A percentile compares a stretch with the other conserved stretches of the same genome.
Conservation (phyloP, 169 alveolate species). For the Plasmodium yoelii region DNA sequence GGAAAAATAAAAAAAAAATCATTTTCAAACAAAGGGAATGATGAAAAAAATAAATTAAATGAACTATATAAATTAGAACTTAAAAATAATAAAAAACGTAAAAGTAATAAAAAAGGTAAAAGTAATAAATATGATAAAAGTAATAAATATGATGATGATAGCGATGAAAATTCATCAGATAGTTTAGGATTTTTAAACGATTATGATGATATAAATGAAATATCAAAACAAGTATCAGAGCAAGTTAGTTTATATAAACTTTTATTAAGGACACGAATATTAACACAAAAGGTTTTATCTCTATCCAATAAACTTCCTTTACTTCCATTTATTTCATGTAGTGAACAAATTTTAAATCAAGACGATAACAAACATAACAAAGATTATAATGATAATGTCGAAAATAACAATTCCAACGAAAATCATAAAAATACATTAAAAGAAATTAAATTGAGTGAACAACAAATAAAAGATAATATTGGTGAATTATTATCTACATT, state of each 20-base stretch:
- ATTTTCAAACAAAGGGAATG: constrained; percentile 13
- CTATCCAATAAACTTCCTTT: constrained; percentile 59
- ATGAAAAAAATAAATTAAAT: constrained; percentile 54
- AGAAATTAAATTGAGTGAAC: constrained; percentile 37
- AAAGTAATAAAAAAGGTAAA: constrained; percentile 11
- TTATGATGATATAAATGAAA: constrained; percentile 61
- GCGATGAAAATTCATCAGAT: constrained; percentile 8
- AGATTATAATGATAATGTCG: constrained; percentile 2
- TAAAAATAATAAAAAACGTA: constrained; percentile 50
- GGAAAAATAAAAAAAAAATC: constrained; percentile 10
- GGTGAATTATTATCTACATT: constrained; percentile 29
- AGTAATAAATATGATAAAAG: not conserved
- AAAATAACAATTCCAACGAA: constrained; percentile 7
- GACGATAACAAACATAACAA: not conserved
- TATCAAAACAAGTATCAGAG: constrained; percentile 49
- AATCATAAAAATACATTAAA: not conserved
- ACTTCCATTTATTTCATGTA: constrained; percentile 41
- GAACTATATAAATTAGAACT: constrained; percentile 60
- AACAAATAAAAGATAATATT: constrained; percentile 34
- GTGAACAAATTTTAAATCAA: constrained; percentile 20
- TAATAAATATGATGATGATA: not conserved
- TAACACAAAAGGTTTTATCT: constrained; percentile 42
- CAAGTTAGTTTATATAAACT: constrained; percentile 45
- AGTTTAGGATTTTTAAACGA: constrained; percentile 43
- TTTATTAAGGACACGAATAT: constrained; percentile 68